Percentiles rank a stretch among this genome's conserved stretches.
Conservation (phyloP, 1,284 basidiomycete species). For the Leucoagaricus sp. region DNA sequence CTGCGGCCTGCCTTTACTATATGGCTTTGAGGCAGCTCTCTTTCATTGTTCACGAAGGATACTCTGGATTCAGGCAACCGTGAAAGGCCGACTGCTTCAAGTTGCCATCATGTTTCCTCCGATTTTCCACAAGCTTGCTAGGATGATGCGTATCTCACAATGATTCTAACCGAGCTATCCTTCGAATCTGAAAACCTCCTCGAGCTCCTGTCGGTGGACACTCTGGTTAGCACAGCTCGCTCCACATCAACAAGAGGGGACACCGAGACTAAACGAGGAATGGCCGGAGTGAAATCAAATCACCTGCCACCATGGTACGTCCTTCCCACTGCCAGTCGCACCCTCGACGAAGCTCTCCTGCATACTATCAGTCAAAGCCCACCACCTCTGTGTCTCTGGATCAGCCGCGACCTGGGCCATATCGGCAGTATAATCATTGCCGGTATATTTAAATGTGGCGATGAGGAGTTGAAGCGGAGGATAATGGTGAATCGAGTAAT, state of each 20-base stretch:
- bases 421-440: conserved; percentile 62
- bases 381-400: conserved; percentile 73
- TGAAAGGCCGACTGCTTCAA: too few species aligned
- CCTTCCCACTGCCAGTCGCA: conserved; percentile 66
- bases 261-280: too few species aligned
- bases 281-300: conserved; percentile 13
- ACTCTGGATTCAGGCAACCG: too few species aligned
- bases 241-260: background rate
- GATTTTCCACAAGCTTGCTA: too few species aligned
- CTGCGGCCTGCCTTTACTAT: too few species aligned
- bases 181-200: conserved; percentile 78
- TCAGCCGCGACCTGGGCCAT: conserved; percentile 68
- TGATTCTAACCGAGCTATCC: conserved; percentile 25
- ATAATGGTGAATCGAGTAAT: conserved; percentile 79
- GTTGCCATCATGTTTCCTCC: too few species aligned
- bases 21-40: too few species aligned
- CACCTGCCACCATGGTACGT: conserved; percentile 74
- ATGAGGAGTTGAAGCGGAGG: conserved; percentile 65
- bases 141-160: background rate
- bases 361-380: conserved; percentile 77
- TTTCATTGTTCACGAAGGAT: too few species aligned
- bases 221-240: background rate
- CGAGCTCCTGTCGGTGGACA: conserved; percentile 42
- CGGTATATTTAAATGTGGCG: conserved; percentile 69
- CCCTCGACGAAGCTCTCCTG: conserved; percentile 74